phyloP scores from a whole-genome alignment of 2,329 filamentous ascomycete genomes.

The Metarhizium album region DNA sequence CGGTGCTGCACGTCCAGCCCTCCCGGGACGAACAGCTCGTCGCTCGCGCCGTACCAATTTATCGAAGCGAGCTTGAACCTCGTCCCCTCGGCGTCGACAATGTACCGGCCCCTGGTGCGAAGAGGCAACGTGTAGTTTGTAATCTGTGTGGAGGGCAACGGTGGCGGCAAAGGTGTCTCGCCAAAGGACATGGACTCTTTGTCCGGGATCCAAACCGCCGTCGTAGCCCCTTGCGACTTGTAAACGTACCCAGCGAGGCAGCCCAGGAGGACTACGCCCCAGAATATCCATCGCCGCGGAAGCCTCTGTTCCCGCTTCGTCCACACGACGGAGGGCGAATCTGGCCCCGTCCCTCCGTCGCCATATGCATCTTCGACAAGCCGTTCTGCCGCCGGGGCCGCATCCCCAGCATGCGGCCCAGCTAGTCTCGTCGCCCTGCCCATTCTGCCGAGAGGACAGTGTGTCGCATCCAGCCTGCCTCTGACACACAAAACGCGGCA shows the following conservation, averaged over 20 bases:
- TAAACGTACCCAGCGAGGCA: constrained; percentile 25
- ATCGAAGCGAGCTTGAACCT: constrained; percentile 53
- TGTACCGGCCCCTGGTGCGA: constrained; percentile 45
- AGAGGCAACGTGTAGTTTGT: constrained; percentile 44
- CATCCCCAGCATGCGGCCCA: not conserved
- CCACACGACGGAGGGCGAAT: constrained; percentile 3
- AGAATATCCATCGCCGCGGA: constrained; percentile 4
- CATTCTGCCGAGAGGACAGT: not conserved
- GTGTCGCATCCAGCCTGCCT: constrained; percentile 1
- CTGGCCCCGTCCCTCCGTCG: not conserved
- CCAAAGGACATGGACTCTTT: constrained; percentile 33
- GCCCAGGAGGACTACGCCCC: constrained; percentile 19
- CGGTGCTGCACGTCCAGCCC: constrained; percentile 55
- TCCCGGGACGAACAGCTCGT: constrained; percentile 53
- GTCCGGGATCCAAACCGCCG: constrained; percentile 39
- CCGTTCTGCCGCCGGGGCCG: not conserved
- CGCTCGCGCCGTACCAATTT: constrained; percentile 64
- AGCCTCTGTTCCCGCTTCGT: not conserved
- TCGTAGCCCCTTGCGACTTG: constrained; percentile 32
- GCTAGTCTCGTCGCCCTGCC: not conserved
- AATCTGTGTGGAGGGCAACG: constrained; percentile 32
- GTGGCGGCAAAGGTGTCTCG: constrained; percentile 34
- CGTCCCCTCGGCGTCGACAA: constrained; percentile 45
- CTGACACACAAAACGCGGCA: no score
- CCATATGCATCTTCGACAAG: not conserved